phyloP scores from a whole-genome alignment of 176 grass and related monocot species.

The barley (Hordeum vulgare) region DNA sequence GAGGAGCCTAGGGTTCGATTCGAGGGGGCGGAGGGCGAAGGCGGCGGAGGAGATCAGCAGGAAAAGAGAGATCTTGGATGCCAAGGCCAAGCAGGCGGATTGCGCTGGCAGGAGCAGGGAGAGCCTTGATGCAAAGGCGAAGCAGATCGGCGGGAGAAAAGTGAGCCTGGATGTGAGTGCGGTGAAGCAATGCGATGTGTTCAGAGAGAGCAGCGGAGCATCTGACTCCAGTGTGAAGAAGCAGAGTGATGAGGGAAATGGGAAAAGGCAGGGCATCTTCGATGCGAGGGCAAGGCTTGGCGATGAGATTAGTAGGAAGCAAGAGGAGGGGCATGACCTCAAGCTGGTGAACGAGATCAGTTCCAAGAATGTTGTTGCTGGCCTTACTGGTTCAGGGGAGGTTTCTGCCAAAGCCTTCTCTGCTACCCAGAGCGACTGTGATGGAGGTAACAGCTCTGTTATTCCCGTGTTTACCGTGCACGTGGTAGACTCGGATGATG shows the following conservation, averaged over 20 bases:
- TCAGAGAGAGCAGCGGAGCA: constrained; percentile 23
- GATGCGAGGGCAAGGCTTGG: background rate
- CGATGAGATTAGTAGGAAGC: constrained; percentile 29
- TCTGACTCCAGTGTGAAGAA: background rate
- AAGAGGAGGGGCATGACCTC: constrained; percentile 16
- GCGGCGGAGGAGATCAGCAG: constrained; percentile 14
- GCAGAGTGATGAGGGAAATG: constrained; percentile 11
- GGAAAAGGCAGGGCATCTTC: background rate
- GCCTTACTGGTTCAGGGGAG: constrained; percentile 4
- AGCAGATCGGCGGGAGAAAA: constrained; percentile 32
- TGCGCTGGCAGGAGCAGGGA: constrained; percentile 28
- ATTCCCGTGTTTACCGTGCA: constrained; percentile 71
- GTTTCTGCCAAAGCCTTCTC: background rate
- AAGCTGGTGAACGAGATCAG: constrained; percentile 6
- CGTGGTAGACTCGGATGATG: constrained; percentile 30
- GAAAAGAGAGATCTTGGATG: constrained; percentile 37
- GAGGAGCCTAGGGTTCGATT: constrained; percentile 22
- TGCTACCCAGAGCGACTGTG: constrained; percentile 1
- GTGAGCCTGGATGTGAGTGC: constrained; percentile 26
- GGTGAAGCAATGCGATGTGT: constrained; percentile 20
- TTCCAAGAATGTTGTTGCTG: background rate
- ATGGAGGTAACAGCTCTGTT: constrained; percentile 22
- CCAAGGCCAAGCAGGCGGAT: constrained; percentile 26
- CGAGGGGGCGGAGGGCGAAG: constrained; percentile 6
- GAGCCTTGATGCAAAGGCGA: constrained; percentile 31